phyloP scores from a whole-genome alignment of 2,329 filamentous ascomycete genomes.

The Claviceps digitariae region DNA sequence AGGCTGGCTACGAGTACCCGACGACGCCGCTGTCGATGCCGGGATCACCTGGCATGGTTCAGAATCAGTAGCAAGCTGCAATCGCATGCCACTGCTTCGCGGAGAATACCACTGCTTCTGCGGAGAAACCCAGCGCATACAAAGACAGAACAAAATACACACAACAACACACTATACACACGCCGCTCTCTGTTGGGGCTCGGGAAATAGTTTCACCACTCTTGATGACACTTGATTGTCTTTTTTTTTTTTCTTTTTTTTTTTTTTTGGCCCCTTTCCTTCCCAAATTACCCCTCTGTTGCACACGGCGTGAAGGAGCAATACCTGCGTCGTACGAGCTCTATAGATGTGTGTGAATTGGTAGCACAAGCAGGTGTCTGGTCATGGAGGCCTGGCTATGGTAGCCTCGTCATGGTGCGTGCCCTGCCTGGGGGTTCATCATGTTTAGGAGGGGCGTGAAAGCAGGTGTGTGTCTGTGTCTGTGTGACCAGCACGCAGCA shows the following conservation, averaged over 20 bases:
- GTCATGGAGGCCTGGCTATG: background rate
- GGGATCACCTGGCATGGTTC: slow-evolving; percentile 45
- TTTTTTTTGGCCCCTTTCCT: background rate
- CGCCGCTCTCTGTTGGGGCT: background rate
- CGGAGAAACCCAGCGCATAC: background rate
- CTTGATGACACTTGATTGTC: background rate
- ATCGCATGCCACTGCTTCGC: background rate
- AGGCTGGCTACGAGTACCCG: slow-evolving; percentile 50
- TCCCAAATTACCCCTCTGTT: background rate
- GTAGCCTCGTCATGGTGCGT: too few species aligned
- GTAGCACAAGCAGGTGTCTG: background rate
- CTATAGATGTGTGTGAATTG: background rate
- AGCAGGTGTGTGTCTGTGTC: too few species aligned
- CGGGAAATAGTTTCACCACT: background rate
- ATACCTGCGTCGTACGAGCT: background rate
- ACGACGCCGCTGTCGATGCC: slow-evolving; percentile 64
- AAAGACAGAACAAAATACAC: background rate
- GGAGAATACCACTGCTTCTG: background rate
- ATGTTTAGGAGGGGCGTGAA: too few species aligned
- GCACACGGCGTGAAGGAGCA: background rate
- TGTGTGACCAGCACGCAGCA: too few species aligned
- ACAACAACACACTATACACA: background rate
- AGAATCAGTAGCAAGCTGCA: slow-evolving; percentile 2
- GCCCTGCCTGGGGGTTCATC: too few species aligned
- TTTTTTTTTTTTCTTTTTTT: background rate